Base-by-base conservation (phyloP, 73 alveolate genomes). In the Paramecium tetraurelia region DNA sequence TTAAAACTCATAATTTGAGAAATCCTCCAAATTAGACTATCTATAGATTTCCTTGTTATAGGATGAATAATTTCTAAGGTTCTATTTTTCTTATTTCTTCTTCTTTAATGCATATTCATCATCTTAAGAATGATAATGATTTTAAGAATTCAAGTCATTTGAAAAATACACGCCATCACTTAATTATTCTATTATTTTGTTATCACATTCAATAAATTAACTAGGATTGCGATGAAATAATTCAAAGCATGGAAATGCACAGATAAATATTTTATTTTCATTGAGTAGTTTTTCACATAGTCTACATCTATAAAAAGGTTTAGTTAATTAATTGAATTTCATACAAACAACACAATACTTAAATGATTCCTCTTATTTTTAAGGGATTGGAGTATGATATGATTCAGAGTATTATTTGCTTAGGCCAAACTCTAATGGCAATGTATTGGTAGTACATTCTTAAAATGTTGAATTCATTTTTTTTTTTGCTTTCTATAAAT, bases 191-290 rank as follows among this genome's bases (percentile, higher is more conserved):
- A 5, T n/a, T 35, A 38, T 8, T 36, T 72, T 22, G 16, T 36
- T 72, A 72, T 72, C 59, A 24, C 90, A 80, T 7, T 40, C 35
- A 40, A 80, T 80, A 80, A 44, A 80, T 14, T 80, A 7, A 16
- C 76, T 44, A 11, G 90, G 90, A 24, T 80, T 80, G 7, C 72
- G 21, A 48, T 80, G 90, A 80, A 80, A 80, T 21, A 43, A 46
- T 41, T 80, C 90, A 80, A 80, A 80, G 27, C 90, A 80, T 24
- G 90, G 90, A 48, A 20, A 80, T 44, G 76, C 35, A 46, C 90
- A 80, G 1, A 80, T 27, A 46, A 80, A 80, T 80, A 80, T 7
- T 41, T 48, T 80, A 80, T 35, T 27, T 8, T 80, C 41, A 21
- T 24, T 41, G 16, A 80, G 22, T 40, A 80, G 9, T 27, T 44